Base-by-base conservation (phyloP, 176 grass and related monocot species). In the Canna indica region DNA sequence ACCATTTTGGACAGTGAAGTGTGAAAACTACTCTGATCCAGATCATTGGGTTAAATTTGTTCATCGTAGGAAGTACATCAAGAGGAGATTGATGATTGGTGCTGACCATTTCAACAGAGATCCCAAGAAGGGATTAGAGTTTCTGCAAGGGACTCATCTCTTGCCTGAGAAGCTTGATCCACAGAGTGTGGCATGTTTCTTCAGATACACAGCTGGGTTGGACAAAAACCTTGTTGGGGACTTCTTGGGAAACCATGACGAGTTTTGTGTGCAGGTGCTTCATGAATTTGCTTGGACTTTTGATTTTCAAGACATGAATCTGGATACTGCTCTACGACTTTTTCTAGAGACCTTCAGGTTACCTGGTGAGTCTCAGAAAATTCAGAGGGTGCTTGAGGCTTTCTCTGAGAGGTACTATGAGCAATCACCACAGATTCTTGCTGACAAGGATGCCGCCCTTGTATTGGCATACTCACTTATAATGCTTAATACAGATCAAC, bases 301-400 rank as follows among this genome's bases (percentile, higher is more conserved):
- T 85, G 89, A 97, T 68, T 97, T 97, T 63, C 78, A 91, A 63
- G 84, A 79, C 69, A 97, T 97, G 94, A 92, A 91, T 84, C 70
- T 97, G 68, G 94, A 97, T 26, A 84, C 84, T 81, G 84, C 94
- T 29, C 74, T 97, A 72, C 88, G 89, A 77, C 84, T 97, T 81
- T 93, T 97, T 82, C 78, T 97, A 75, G 94, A 97, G 83, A 97
- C 86, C 65, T 97, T 97, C 79, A 81, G 94, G 39, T 64, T 97
- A 54, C 94, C 94, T 80, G 94, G 94, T 70, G 94, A 97, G 58
- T 93, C 94, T 24, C 94, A 97, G 75, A 97, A 97, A 67, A 97
- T 97, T 68, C 94, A 97, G 71, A 84, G 94, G 52, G 85, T 97
- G 83, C 83, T 97, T 36, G 94, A 97, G 80, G 94, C 94, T 20